Percentiles rank a stretch among this genome's conserved stretches.
These are phyloP conservation scores for Botrytis aclada DNA, from an alignment of 2,329 filamentous ascomycete species.

Conservation along the genomic window DNA sequence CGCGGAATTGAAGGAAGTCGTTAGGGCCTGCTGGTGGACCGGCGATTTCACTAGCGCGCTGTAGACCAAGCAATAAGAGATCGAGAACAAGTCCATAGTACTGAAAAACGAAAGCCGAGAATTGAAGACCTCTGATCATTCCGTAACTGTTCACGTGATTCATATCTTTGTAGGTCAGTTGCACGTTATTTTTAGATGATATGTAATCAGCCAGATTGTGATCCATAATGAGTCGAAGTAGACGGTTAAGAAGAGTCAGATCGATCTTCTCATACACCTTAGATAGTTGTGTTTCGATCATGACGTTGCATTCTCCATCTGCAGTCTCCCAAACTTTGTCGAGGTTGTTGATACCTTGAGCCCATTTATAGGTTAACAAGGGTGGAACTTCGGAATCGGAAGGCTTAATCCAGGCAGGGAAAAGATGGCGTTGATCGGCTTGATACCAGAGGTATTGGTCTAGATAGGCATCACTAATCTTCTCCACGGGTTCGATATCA, in stretches of 20 bases:
- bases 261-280: slow-evolving; percentile 99
- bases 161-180: slow-evolving; percentile 99
- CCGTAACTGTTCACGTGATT: slow-evolving; percentile 99
- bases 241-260: slow-evolving; percentile 87
- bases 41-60: slow-evolving; percentile 96
- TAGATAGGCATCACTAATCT: slow-evolving; percentile 97
- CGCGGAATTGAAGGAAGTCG: slow-evolving; percentile 95
- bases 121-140: slow-evolving; percentile 95
- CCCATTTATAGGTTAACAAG: slow-evolving; percentile 95
- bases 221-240: slow-evolving; percentile 95
- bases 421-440: slow-evolving; percentile 92
- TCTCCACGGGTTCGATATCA: slow-evolving; percentile 98
- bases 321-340: slow-evolving; percentile 92
- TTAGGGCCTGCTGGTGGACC: slow-evolving; percentile 92
- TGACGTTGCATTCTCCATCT: slow-evolving; percentile 95
- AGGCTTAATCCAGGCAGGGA: slow-evolving; percentile 98
- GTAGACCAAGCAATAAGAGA: slow-evolving; percentile 83
- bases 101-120: slow-evolving; percentile 98
- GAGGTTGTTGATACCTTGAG: slow-evolving; percentile 97
- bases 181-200: slow-evolving; percentile 98
- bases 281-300: slow-evolving; percentile 97
- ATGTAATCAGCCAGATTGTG: slow-evolving; percentile 99
- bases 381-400: slow-evolving; percentile 97
- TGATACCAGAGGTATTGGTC: slow-evolving; percentile 99
- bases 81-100: slow-evolving; percentile 97